A percentile compares a stretch with the other conserved stretches of the same genome.
phyloP scores from a whole-genome alignment of 2,329 filamentous ascomycete genomes.

The Colletotrichum chlorophyti region DNA sequence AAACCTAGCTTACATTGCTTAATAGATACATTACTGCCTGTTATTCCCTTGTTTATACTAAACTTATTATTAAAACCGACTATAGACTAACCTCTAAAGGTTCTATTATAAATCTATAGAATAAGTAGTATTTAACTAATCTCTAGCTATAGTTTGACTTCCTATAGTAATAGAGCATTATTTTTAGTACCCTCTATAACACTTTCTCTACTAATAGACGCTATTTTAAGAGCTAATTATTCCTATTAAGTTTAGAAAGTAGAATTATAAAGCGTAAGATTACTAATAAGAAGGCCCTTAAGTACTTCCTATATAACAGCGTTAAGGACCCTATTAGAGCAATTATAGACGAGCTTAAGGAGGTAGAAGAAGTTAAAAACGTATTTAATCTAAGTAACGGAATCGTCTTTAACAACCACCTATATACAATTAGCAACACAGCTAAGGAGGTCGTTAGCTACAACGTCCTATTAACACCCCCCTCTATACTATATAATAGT shows the following conservation, averaged over 20 bases:
- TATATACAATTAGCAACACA: conserved; percentile 34
- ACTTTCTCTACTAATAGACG: conserved; percentile 31
- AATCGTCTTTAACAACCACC: conserved; percentile 41
- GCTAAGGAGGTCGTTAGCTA: conserved; percentile 36
- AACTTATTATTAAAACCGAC: conserved; percentile 35
- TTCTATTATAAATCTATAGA: conserved; percentile 36
- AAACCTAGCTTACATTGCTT: conserved; percentile 36
- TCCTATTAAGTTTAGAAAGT: conserved; percentile 33
- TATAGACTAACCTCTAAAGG: conserved; percentile 33
- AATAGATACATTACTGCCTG: conserved; percentile 39
- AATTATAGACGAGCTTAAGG: conserved; percentile 38
- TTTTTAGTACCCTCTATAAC: conserved; percentile 33
- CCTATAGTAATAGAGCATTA: conserved; percentile 32
- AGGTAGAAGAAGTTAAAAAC: conserved; percentile 28
- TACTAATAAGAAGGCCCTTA: conserved; percentile 37
- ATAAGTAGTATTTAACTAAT: conserved; percentile 37
- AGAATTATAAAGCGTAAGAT: conserved; percentile 30
- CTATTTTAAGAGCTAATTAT: conserved; percentile 35
- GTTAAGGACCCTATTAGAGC: conserved; percentile 38
- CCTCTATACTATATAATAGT: background rate
- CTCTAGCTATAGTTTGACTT: conserved; percentile 40
- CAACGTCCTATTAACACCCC: conserved; percentile 30
- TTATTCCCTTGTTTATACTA: conserved; percentile 35
- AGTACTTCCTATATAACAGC: conserved; percentile 37
- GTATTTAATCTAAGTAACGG: conserved; percentile 36